phyloP scores from a whole-genome alignment of 2,329 filamentous ascomycete genomes.

The Colletotrichum sp. region DNA sequence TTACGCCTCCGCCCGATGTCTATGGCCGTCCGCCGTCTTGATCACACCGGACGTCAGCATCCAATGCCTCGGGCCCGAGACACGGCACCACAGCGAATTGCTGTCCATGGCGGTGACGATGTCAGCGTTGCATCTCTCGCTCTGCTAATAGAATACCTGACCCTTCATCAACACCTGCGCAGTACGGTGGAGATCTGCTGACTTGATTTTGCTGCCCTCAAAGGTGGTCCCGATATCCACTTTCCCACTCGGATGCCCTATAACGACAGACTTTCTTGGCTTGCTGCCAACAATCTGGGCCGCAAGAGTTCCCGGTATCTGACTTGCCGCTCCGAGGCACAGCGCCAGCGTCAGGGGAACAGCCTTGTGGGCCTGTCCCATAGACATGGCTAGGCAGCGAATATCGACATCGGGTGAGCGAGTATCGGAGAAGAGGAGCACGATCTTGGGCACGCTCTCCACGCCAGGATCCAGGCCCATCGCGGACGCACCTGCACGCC shows the following conservation, averaged over 20 bases:
- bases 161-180: conserved; percentile 57
- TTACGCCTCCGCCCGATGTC: background rate
- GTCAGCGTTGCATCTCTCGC: background rate
- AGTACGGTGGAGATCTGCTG: conserved; percentile 51
- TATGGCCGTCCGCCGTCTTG: background rate
- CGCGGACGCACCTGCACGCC: conserved; percentile 37
- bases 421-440: conserved; percentile 42
- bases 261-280: conserved; percentile 36
- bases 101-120: background rate
- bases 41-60: background rate
- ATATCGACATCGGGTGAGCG: conserved; percentile 38
- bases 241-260: conserved; percentile 52
- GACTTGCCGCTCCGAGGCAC: conserved; percentile 43
- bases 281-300: conserved; percentile 31
- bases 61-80: background rate
- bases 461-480: conserved; percentile 45
- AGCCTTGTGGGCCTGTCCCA: conserved; percentile 51
- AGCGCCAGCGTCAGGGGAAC: conserved; percentile 46
- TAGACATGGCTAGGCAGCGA: conserved; percentile 50
- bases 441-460: conserved; percentile 49
- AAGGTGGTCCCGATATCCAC: conserved; percentile 51
- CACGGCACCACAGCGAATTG: background rate
- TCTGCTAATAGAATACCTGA: conserved; percentile 46
- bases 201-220: conserved; percentile 43
- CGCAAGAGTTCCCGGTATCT: conserved; percentile 46